phyloP scores from a whole-genome alignment of 768 basidiomycete species.

The Butyriboletus loyo region DNA sequence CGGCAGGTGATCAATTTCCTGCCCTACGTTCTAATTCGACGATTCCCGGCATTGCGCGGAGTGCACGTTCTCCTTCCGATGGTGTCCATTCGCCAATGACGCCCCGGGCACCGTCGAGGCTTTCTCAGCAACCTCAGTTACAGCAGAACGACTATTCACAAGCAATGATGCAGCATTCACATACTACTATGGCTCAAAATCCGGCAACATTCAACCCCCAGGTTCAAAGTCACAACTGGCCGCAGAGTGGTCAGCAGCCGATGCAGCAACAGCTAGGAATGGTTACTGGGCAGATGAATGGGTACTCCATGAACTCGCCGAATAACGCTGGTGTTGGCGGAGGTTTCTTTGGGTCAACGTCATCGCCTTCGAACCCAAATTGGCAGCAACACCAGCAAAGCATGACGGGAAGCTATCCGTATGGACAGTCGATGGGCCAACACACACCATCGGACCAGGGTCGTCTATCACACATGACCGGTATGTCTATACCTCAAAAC shows the following conservation, averaged over 20 bases:
- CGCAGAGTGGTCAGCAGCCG: slow-evolving; percentile 55
- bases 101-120: slow-evolving; percentile 35
- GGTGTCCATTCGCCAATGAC: slow-evolving; percentile 44
- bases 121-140: slow-evolving; percentile 46
- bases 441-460: slow-evolving; percentile 28
- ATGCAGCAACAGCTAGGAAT: slow-evolving; percentile 40
- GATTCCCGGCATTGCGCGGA: slow-evolving; percentile 74
- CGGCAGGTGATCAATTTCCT: slow-evolving; percentile 43
- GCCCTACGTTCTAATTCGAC: slow-evolving; percentile 55
- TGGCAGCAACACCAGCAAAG: slow-evolving; percentile 30
- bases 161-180: slow-evolving; percentile 36
- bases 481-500: slow-evolving; percentile 49
- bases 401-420: slow-evolving; percentile 29
- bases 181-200: slow-evolving; percentile 31
- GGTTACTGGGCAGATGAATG: slow-evolving; percentile 37
- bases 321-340: slow-evolving; percentile 29
- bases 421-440: slow-evolving; percentile 27
- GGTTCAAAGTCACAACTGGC: slow-evolving; percentile 41
- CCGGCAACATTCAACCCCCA: slow-evolving; percentile 30
- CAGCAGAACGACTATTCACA: slow-evolving; percentile 42
- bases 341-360: slow-evolving; percentile 24
- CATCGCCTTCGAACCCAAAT: slow-evolving; percentile 24
- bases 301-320: slow-evolving; percentile 36
- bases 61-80: slow-evolving; percentile 73
- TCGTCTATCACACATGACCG: slow-evolving; percentile 47